Conservation (phyloP, 805 yeast genomes). For the Myxozyma monticola region DNA sequence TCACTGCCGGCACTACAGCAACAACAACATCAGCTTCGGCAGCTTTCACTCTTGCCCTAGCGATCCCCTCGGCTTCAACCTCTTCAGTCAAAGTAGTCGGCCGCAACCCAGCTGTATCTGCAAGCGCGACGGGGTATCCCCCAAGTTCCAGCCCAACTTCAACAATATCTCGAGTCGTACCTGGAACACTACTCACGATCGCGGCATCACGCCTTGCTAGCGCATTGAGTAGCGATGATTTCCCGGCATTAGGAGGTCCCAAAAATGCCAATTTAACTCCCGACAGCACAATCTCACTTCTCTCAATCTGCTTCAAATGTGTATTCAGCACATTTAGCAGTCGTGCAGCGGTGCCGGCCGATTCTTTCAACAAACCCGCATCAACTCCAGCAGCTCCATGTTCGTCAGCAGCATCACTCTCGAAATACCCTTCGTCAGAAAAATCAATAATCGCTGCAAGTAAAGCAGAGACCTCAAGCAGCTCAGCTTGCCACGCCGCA, state of each 20-base stretch:
- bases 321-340: conserved; percentile 49
- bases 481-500: conserved; percentile 61
- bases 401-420: conserved; percentile 30
- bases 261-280: conserved; percentile 74
- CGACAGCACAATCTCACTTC: conserved; percentile 61
- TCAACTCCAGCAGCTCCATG: not conserved
- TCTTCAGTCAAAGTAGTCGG: conserved; percentile 37
- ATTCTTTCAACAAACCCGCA: conserved; percentile 47
- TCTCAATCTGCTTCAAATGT: conserved; percentile 48
- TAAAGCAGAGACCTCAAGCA: conserved; percentile 68
- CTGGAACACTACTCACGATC: conserved; percentile 86
- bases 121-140: conserved; percentile 79
- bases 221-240: conserved; percentile 79
- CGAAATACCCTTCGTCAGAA: conserved; percentile 88
- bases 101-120: conserved; percentile 94
- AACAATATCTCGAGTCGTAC: conserved; percentile 88
- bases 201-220: conserved; percentile 80
- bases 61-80: conserved; percentile 79
- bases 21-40: conserved; percentile 64
- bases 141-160: conserved; percentile 77
- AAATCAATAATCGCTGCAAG: conserved; percentile 90
- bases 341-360: conserved; percentile 45
- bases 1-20: conserved; percentile 55
- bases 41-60: conserved; percentile 65
- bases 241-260: conserved; percentile 97